These are phyloP conservation scores for Astragalus membranaceus DNA, from an alignment of 306 rosid species.

Conservation along the genomic window DNA sequence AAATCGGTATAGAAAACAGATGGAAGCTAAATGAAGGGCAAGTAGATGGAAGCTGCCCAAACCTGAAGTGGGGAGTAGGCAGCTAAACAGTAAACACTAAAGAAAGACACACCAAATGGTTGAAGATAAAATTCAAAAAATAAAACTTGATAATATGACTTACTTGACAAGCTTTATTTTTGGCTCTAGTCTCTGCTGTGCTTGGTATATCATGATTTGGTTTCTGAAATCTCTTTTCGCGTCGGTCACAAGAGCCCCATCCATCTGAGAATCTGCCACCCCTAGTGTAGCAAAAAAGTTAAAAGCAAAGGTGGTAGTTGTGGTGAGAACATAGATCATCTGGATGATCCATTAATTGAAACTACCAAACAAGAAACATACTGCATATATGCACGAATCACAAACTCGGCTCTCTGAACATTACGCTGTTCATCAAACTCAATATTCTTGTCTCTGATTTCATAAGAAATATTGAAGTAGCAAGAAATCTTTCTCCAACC, in stretches of 20 bases:
- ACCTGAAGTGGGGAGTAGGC: background rate
- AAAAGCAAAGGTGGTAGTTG: background rate
- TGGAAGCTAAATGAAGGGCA: background rate
- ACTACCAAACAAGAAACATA: constrained; percentile 37
- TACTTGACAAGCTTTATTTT: constrained; percentile 90
- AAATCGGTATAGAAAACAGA: background rate
- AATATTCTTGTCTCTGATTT: constrained; percentile 79
- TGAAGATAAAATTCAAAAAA: constrained; percentile 4
- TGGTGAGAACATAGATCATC: background rate
- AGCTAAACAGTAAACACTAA: background rate
- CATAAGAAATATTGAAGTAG: constrained; percentile 87
- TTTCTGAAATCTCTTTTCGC: constrained; percentile 74
- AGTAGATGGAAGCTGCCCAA: background rate
- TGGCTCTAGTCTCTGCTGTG: constrained; percentile 95
- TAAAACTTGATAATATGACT: background rate
- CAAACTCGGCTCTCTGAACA: constrained; percentile 88
- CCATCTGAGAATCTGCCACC: constrained; percentile 98
- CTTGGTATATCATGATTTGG: constrained; percentile 95
- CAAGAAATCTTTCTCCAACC: constrained; percentile 99
- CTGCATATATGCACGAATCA: constrained; percentile 94
- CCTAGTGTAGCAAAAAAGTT: constrained; percentile 30
- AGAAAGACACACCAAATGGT: background rate
- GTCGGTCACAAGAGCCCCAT: constrained; percentile 96
- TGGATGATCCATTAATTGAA: background rate
- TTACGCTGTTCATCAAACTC: constrained; percentile 83